Base-by-base conservation (phyloP, 2,329 filamentous ascomycete genomes). In the Lasiodiplodia citricola region DNA sequence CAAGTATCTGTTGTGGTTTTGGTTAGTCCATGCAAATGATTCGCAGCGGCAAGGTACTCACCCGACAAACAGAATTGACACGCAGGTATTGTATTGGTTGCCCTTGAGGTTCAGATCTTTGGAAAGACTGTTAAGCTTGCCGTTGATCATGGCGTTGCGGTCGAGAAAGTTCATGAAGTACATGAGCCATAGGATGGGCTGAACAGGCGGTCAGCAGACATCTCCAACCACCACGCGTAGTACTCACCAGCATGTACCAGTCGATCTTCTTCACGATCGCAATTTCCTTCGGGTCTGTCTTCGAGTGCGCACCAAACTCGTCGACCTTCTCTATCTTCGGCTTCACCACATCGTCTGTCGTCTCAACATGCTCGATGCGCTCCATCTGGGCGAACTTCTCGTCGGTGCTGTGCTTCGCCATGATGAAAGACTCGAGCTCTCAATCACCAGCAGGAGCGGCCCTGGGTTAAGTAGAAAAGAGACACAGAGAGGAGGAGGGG, bases 81-180 rank as follows among this genome's bases (percentile, higher is more conserved):
- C 80, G 74, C 18, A 91, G 80, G 67, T 91, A 28, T 57, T 58
- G 65, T 56, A 67, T 13, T 67, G 65, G 10, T 38, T 50, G 16
- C 52, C 54, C 4, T 58, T 35, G 23, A 67, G 52, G 7, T 23
- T 18, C 65, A 67, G 38, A 64, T 91, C 89, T 0, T 82, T 78
- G 67, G 90, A 85, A 11, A 92, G 80, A 16, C 89, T 87, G 74
- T 88, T 87, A 62, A 92, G 80, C 13, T 86, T 85, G 0, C 90
- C 90, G 4, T 88, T 85, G 1, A 88, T 87, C 68, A 91, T 89
- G 75, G 90, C 89, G 76, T 89, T 89, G 16, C 87, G 83, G 72
- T 90, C 88, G 28, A 54, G 60, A 35, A 64, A 64, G 54, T 78
- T 79, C 54, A 79, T 71, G 23, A 74, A 80, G 56, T 83, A 84